Percentiles rank a stretch among this genome's conserved stretches.
Evolutionary conservation across 768 basidiomycete genomes (phyloP).

Genomic region (Atractiella rhizophila): DNA sequence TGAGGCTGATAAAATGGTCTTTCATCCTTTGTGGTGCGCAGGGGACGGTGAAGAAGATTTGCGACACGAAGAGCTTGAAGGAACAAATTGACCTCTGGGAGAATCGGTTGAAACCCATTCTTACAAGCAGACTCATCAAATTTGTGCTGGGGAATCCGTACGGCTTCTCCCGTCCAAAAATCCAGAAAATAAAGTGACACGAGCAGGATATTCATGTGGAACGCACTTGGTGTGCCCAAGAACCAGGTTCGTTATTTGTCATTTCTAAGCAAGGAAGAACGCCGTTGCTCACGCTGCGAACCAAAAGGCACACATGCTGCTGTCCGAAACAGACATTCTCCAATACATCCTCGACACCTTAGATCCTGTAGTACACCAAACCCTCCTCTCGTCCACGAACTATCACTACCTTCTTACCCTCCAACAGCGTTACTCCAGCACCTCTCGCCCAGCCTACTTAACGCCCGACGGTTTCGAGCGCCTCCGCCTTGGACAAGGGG

Average conservation of each 20-base stretch:
- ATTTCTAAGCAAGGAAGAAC: conserved; percentile 27
- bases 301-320: conserved; percentile 1
- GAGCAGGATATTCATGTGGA: conserved; percentile 35
- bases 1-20: conserved; percentile 35
- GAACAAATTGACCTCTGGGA: conserved; percentile 42
- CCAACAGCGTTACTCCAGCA: conserved; percentile 32
- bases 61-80: conserved; percentile 29
- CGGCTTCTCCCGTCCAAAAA: neutral
- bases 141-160: conserved; percentile 28
- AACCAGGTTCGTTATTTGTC: conserved; percentile 43
- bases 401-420: conserved; percentile 36
- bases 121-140: conserved; percentile 34
- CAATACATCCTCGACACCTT: conserved; percentile 24
- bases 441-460: conserved; percentile 37
- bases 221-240: conserved; percentile 47
- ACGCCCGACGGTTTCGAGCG: conserved; percentile 35
- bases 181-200: neutral
- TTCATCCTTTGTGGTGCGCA: conserved; percentile 37
- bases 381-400: conserved; percentile 32
- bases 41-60: conserved; percentile 33
- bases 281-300: too few species aligned
- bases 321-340: conserved; percentile 17
- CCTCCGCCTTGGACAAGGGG: conserved; percentile 30
- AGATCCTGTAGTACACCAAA: conserved; percentile 22
- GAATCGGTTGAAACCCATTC: conserved; percentile 33